Conservation (phyloP, 352 stramenopile genomes). For the Phytopythium ostracodes region DNA sequence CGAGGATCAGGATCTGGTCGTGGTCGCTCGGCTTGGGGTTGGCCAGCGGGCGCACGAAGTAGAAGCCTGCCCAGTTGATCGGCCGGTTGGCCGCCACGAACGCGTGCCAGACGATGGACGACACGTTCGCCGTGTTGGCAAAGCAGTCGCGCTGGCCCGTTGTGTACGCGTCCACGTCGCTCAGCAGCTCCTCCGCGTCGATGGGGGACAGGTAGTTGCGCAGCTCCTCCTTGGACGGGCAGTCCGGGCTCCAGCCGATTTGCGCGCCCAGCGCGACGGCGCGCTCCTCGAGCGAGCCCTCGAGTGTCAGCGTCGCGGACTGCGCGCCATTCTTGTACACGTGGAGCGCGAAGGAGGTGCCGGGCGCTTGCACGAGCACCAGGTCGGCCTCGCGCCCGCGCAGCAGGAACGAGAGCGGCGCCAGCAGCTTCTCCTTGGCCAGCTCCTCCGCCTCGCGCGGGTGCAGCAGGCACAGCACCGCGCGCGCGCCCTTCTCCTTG, state of each 20-base stretch:
- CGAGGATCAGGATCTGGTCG: conserved; percentile 63
- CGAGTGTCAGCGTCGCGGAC: conserved; percentile 28
- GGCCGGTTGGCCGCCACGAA: conserved; percentile 54
- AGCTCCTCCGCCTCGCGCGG: conserved; percentile 24
- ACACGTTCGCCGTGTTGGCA: conserved; percentile 76
- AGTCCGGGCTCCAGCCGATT: conserved; percentile 66
- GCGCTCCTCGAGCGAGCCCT: conserved; percentile 42
- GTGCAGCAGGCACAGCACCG: conserved; percentile 16
- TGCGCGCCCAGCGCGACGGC: conserved; percentile 45
- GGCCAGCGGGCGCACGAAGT: conserved; percentile 63
- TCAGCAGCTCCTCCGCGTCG: conserved; percentile 59
- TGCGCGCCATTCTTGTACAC: conserved; percentile 51
- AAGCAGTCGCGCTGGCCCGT: conserved; percentile 69
- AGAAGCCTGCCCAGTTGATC: conserved; percentile 84
- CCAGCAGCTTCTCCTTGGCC: conserved; percentile 36
- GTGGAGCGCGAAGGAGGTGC: background rate
- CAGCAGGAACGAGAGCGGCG: conserved; percentile 57
- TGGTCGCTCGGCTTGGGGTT: conserved; percentile 55
- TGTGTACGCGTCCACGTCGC: conserved; percentile 60
- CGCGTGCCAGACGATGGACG: conserved; percentile 79
- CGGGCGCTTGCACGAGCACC: conserved; percentile 11
- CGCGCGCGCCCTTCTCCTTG: background rate
- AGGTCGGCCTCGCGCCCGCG: conserved; percentile 61
- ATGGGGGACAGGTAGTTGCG: conserved; percentile 56
- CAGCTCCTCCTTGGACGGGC: conserved; percentile 39